Evolutionary conservation across 2,329 filamentous ascomycete species (phyloP).

Genomic region (Diaporthe ampelina): DNA sequence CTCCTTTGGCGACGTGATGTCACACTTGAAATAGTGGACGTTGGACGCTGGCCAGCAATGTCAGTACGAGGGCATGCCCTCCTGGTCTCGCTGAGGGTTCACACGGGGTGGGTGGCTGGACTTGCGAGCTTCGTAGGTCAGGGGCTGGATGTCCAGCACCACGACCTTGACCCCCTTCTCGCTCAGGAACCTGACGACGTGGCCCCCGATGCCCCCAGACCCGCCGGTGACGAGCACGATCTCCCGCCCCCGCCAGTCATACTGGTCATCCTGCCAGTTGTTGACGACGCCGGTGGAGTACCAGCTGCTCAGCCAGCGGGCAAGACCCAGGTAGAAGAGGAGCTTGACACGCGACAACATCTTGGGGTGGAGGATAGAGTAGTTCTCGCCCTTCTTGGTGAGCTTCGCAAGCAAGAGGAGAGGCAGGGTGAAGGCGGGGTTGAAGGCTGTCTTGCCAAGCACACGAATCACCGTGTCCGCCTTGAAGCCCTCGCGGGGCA

Average conservation of each 20-base stretch:
- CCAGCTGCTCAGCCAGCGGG: conserved; percentile 62
- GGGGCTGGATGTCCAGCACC: conserved; percentile 77
- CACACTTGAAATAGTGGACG: conserved; percentile 78
- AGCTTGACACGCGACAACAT: conserved; percentile 66
- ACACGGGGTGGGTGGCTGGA: conserved; percentile 17
- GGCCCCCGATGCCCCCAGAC: conserved; percentile 78
- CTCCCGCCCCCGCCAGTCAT: conserved; percentile 76
- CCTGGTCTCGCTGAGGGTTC: not conserved
- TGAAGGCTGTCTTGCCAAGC: conserved; percentile 72
- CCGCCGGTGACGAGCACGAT: conserved; percentile 83
- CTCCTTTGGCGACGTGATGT: conserved; percentile 72
- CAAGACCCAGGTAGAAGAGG: conserved; percentile 66
- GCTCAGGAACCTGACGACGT: conserved; percentile 75
- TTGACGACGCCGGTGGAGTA: conserved; percentile 64
- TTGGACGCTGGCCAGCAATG: conserved; percentile 54
- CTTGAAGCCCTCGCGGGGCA: conserved; percentile 71
- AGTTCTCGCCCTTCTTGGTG: conserved; percentile 71
- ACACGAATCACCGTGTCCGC: conserved; percentile 71
- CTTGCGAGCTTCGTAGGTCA: conserved; percentile 67
- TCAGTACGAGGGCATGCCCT: not conserved
- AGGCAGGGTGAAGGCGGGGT: conserved; percentile 74
- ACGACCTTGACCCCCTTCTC: conserved; percentile 76
- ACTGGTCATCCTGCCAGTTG: conserved; percentile 66
- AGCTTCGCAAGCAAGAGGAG: conserved; percentile 74
- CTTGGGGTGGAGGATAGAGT: conserved; percentile 66